phyloP scores from a whole-genome alignment of 1,139 yeast species.

The Candida gigantensis region DNA sequence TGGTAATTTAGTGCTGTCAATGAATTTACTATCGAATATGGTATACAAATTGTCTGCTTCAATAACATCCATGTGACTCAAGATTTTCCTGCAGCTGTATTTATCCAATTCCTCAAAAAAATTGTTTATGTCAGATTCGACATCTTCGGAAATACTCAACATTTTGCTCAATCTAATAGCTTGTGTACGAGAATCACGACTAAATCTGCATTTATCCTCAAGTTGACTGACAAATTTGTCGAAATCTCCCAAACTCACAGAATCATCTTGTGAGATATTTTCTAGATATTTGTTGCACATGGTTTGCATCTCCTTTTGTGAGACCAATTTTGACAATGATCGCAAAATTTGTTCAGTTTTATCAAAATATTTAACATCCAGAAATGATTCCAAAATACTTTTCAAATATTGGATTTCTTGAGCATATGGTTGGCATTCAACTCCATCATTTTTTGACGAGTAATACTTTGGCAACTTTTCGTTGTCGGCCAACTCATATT shows the following conservation, averaged over 20 bases:
- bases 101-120: slow-evolving; percentile 8
- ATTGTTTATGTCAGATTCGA: background rate
- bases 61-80: slow-evolving; percentile 67
- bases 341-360: slow-evolving; percentile 71
- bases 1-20: slow-evolving; percentile 36
- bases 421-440: slow-evolving; percentile 10
- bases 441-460: slow-evolving; percentile 12
- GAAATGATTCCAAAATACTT: slow-evolving; percentile 14
- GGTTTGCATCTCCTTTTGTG: slow-evolving; percentile 30
- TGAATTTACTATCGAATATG: slow-evolving; percentile 27
- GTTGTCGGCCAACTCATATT: slow-evolving; percentile 2
- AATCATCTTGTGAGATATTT: slow-evolving; percentile 31
- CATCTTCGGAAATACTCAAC: slow-evolving; percentile 7
- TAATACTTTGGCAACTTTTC: slow-evolving; percentile 4
- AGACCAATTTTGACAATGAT: slow-evolving; percentile 48
- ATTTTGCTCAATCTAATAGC: slow-evolving; percentile 39
- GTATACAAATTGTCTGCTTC: slow-evolving; percentile 61
- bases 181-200: slow-evolving; percentile 46
- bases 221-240: slow-evolving; percentile 30
- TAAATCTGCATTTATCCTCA: slow-evolving; percentile 28
- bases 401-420: slow-evolving; percentile 13
- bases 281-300: slow-evolving; percentile 42
- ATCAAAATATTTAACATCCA: slow-evolving; percentile 64
- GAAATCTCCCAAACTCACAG: slow-evolving; percentile 28
- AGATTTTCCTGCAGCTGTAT: slow-evolving; percentile 34